These are phyloP conservation scores for Pinus tabuliformis DNA, from an alignment of 75 land plant genomes.

Conservation along the genomic window DNA sequence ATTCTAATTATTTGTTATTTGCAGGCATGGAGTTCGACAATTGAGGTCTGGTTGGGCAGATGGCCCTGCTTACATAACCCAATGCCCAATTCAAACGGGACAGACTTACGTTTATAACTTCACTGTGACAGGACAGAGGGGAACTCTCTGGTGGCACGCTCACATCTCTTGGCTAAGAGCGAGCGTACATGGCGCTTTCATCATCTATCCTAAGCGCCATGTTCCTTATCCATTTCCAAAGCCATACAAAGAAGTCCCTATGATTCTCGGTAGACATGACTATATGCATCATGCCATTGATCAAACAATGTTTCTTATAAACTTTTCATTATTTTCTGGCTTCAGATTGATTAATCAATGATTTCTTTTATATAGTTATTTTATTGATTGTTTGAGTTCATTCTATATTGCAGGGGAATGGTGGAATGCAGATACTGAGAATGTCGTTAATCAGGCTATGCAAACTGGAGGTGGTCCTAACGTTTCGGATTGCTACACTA, in stretches of 20 bases:
- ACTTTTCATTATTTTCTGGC: no score
- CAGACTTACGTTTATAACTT: slow-evolving; percentile 31
- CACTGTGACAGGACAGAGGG: slow-evolving; percentile 38
- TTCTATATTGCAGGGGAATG: slow-evolving; percentile 41
- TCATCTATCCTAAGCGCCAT: slow-evolving; percentile 38
- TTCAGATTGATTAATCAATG: no score
- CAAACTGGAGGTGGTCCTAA: slow-evolving; percentile 47
- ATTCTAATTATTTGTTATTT: no score
- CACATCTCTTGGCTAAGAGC: slow-evolving; percentile 50
- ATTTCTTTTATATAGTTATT: neutral
- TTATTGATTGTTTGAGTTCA: neutral
- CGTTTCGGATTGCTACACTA: slow-evolving; percentile 50
- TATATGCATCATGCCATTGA: no score
- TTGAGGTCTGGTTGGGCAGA: no score
- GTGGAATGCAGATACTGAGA: slow-evolving; percentile 50
- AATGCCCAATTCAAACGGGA: no score
- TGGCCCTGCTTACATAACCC: no score
- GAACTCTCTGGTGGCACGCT: slow-evolving; percentile 44
- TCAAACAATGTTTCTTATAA: no score
- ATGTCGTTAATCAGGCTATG: slow-evolving; percentile 27
- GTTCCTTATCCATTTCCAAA: slow-evolving; percentile 34
- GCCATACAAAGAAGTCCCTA: slow-evolving; percentile 35
- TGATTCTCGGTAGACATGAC: slow-evolving; percentile 38
- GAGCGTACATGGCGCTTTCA: slow-evolving; percentile 52
- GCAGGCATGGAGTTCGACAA: no score